These are phyloP conservation scores for Daldinia childiae DNA, from an alignment of 495 filamentous ascomycete species.

Conservation along the genomic window DNA sequence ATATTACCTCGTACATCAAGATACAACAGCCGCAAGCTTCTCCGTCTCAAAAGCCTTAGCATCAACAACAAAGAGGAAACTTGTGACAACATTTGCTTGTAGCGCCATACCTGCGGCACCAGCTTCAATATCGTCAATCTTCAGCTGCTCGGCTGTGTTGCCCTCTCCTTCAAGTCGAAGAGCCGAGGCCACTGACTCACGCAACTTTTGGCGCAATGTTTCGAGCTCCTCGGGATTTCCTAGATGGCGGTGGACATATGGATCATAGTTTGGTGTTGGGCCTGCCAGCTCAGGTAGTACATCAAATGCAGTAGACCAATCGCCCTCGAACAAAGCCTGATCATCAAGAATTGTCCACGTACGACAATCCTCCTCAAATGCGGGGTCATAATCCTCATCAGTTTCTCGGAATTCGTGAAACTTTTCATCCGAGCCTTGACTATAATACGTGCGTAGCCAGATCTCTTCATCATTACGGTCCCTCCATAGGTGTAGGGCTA, in stretches of 20 bases:
- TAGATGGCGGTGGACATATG: not conserved
- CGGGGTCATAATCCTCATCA: not conserved
- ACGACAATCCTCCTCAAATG: not conserved
- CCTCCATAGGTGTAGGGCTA: not conserved
- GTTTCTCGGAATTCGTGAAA: not conserved
- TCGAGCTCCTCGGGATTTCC: not conserved
- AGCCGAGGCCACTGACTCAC: not conserved
- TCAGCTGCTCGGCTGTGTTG: no score
- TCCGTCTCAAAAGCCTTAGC: no score
- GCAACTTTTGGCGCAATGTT: not conserved
- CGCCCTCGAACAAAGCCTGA: not conserved
- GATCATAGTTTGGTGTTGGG: not conserved
- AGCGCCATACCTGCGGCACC: no score
- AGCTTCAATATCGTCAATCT: no score
- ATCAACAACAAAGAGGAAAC: no score
- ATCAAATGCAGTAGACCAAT: not conserved
- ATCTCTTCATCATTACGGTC: not conserved
- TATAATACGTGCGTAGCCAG: not conserved
- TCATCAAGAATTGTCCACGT: not conserved
- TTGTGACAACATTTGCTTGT: no score
- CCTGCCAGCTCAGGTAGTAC: not conserved
- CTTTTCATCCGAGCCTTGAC: not conserved
- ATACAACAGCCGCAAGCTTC: not conserved
- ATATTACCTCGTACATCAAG: not conserved
- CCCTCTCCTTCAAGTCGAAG: no score